A percentile compares a stretch with the other conserved stretches of the same genome.
Evolutionary conservation across 2,329 filamentous ascomycete species (phyloP).

Genomic region (Alternaria longipes): DNA sequence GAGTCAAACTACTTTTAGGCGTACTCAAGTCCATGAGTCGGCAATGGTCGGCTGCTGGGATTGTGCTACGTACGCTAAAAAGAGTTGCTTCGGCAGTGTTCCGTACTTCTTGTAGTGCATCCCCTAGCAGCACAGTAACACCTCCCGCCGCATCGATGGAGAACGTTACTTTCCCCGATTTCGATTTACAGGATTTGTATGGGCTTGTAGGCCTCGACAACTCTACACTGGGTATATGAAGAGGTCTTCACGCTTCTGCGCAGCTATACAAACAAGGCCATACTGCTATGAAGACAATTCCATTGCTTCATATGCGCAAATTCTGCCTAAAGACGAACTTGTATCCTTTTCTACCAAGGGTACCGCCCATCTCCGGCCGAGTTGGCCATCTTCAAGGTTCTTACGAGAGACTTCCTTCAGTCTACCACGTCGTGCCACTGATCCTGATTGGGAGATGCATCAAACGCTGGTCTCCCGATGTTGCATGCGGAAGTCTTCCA

Average conservation of each 20-base stretch:
- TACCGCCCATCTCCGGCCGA: background rate
- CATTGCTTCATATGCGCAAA: background rate
- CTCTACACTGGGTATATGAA: background rate
- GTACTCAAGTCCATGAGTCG: constrained; percentile 27
- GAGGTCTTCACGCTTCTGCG: too few relatives aligned
- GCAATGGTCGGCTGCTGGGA: constrained; percentile 21
- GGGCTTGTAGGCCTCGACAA: constrained; percentile 24
- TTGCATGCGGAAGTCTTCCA: constrained; percentile 41
- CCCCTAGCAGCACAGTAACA: background rate
- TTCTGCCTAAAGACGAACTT: background rate
- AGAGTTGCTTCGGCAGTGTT: constrained; percentile 24
- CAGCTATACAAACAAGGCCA: too few relatives aligned
- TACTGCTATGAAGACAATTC: background rate
- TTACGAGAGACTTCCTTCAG: background rate
- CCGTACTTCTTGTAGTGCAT: background rate
- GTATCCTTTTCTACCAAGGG: background rate
- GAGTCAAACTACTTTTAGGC: constrained; percentile 25
- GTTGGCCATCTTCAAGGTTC: background rate
- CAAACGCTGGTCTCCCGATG: constrained; percentile 8
- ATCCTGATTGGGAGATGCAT: constrained; percentile 17
- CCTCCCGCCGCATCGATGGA: constrained; percentile 1
- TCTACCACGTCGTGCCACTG: constrained; percentile 5
- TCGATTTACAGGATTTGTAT: constrained; percentile 21
- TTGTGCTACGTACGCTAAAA: constrained; percentile 23
- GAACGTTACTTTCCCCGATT: constrained; percentile 7